Evolutionary conservation across 78 protist genomes (phyloP).

Genomic region (Ministeria vibrans): DNA sequence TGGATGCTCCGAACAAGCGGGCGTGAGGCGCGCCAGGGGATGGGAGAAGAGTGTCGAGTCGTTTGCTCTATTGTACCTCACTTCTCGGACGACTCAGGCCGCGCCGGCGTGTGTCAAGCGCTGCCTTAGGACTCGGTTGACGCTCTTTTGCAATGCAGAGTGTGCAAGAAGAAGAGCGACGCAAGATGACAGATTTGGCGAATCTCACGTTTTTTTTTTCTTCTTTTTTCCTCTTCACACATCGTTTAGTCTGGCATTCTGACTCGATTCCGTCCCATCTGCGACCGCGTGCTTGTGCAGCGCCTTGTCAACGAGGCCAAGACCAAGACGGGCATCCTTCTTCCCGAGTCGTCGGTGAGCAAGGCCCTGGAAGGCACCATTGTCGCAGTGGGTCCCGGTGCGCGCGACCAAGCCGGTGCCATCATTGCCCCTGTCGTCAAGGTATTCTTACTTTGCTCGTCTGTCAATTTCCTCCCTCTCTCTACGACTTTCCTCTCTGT

Average conservation of each 20-base stretch:
- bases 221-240: too few relatives aligned
- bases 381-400: slow-evolving; percentile 54
- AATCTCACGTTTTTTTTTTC: background rate
- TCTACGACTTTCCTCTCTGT: background rate
- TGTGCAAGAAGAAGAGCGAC: too few relatives aligned
- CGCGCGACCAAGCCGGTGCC: background rate
- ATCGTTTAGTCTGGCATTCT: slow-evolving; percentile 22
- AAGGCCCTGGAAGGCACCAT: slow-evolving; percentile 41
- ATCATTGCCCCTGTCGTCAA: too few relatives aligned
- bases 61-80: too few relatives aligned
- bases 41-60: too few relatives aligned
- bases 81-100: too few relatives aligned
- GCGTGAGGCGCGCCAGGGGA: too few relatives aligned
- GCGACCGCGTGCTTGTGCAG: slow-evolving; percentile 59
- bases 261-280: slow-evolving; percentile 27
- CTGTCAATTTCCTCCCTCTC: background rate
- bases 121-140: too few relatives aligned
- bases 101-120: too few relatives aligned
- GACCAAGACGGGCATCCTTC: slow-evolving; percentile 28
- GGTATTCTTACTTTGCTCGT: background rate
- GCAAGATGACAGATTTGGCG: too few relatives aligned
- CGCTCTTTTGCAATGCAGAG: too few relatives aligned
- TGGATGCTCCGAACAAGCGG: too few relatives aligned
- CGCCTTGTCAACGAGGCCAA: slow-evolving; percentile 22
- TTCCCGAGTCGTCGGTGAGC: slow-evolving; percentile 37